Evolutionary conservation across 1,284 basidiomycete genomes (phyloP).

Genomic region (Leccinum subrobustum): DNA sequence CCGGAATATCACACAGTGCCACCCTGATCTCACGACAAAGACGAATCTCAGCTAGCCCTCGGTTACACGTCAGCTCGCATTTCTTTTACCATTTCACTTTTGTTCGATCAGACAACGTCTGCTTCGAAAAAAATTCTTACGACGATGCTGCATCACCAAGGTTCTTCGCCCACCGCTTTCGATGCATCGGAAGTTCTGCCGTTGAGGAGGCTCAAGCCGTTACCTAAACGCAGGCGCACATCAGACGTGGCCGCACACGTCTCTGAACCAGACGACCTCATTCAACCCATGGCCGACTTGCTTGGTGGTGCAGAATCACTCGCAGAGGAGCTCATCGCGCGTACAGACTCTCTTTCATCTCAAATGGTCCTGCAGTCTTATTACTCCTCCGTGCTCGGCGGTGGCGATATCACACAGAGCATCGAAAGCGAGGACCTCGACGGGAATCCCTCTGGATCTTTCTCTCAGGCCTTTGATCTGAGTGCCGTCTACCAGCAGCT

Average conservation of each 20-base stretch:
- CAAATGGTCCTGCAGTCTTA: slow-evolving; percentile 59
- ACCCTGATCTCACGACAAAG: slow-evolving; percentile 23
- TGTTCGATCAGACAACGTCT: slow-evolving; percentile 9
- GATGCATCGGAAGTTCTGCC: slow-evolving; percentile 61
- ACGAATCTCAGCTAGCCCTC: background rate
- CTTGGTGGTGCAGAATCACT: slow-evolving; percentile 40
- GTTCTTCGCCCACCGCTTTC: slow-evolving; percentile 51
- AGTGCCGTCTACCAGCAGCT: slow-evolving; percentile 28
- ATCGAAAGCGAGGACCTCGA: slow-evolving; percentile 15
- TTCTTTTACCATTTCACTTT: slow-evolving; percentile 13
- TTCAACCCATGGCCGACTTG: slow-evolving; percentile 33
- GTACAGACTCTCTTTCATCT: slow-evolving; percentile 49
- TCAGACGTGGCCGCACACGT: slow-evolving; percentile 24
- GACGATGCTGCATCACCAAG: slow-evolving; percentile 37
- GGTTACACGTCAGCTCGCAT: slow-evolving; percentile 29
- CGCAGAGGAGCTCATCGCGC: slow-evolving; percentile 50
- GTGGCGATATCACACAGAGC: slow-evolving; percentile 38
- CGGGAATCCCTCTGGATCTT: slow-evolving; percentile 22
- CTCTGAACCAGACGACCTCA: slow-evolving; percentile 24
- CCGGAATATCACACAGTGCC: slow-evolving; percentile 12
- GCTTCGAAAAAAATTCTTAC: slow-evolving; percentile 10
- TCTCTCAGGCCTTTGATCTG: slow-evolving; percentile 29
- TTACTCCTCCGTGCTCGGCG: slow-evolving; percentile 55
- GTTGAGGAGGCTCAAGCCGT: slow-evolving; percentile 65
- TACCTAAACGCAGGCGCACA: slow-evolving; percentile 67